Conservation (phyloP, 1,284 basidiomycete genomes). For the Tremellales sp. region DNA sequence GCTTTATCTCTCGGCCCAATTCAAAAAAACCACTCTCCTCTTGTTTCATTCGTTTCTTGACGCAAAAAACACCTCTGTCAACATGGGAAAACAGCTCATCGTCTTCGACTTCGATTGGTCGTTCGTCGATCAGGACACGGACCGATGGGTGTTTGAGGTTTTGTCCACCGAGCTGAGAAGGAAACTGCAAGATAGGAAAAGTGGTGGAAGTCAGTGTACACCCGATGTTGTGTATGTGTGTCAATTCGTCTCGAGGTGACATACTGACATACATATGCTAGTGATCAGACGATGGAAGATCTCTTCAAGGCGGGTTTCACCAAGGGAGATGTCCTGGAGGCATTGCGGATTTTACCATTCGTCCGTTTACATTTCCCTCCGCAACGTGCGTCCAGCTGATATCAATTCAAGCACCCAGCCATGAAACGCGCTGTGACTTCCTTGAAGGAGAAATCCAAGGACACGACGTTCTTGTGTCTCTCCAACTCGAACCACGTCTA, state of each 20-base stretch:
- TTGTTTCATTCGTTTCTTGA: not conserved
- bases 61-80: not conserved
- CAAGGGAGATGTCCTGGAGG: slow-evolving; percentile 68
- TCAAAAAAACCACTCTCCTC: too few species aligned
- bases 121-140: slow-evolving; percentile 85
- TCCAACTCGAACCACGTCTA: slow-evolving; percentile 93
- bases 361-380: slow-evolving; percentile 54
- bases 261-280: slow-evolving; percentile 36
- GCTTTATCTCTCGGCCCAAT: too few species aligned
- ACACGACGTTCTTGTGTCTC: slow-evolving; percentile 82
- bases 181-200: slow-evolving; percentile 70
- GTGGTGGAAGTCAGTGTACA: slow-evolving; percentile 71
- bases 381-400: not conserved
- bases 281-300: slow-evolving; percentile 69
- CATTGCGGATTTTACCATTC: slow-evolving; percentile 79
- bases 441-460: slow-evolving; percentile 62
- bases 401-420: slow-evolving; percentile 75
- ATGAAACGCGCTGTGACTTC: slow-evolving; percentile 83
- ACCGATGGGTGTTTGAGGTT: slow-evolving; percentile 93
- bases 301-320: slow-evolving; percentile 64
- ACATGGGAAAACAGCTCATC: slow-evolving; percentile 65
- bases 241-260: slow-evolving; percentile 9
- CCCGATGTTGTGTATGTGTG: slow-evolving; percentile 75
- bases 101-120: slow-evolving; percentile 98
- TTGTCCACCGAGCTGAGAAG: slow-evolving; percentile 78